phyloP scores from a whole-genome alignment of 768 basidiomycete genomes.

The Russula sp. region DNA sequence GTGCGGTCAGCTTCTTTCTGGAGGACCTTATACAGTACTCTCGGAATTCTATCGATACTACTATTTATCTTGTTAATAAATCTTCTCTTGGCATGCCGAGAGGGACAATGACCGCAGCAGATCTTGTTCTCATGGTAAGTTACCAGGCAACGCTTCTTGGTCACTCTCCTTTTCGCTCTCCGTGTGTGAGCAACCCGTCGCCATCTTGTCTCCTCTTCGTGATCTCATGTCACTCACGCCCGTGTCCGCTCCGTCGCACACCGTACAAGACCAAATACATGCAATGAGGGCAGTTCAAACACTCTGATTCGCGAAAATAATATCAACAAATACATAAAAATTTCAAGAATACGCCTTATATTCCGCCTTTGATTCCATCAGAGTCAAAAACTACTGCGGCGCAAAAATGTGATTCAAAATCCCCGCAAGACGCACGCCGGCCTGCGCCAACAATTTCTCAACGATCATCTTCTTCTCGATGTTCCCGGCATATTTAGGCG shows the following conservation, averaged over 20 bases:
- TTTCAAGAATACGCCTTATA: too few species aligned
- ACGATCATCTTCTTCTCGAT: slow-evolving; percentile 67
- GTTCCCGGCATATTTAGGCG: slow-evolving; percentile 69
- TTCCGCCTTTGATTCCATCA: not conserved
- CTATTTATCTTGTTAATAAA: slow-evolving; percentile 15
- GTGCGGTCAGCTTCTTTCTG: not conserved
- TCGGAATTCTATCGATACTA: slow-evolving; percentile 4
- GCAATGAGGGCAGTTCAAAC: too few species aligned
- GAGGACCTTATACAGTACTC: not conserved
- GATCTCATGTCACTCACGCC: not conserved
- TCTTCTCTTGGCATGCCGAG: not conserved
- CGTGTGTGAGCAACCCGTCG: not conserved
- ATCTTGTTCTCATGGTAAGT: not conserved
- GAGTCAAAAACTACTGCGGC: not conserved
- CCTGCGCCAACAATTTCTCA: slow-evolving; percentile 81
- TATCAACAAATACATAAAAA: not conserved
- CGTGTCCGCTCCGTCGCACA: not conserved
- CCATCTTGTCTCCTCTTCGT: not conserved
- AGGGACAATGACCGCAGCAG: not conserved
- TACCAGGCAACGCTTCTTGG: not conserved
- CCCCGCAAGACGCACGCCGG: slow-evolving; percentile 78
- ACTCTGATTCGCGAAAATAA: too few species aligned
- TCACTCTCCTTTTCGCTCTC: not conserved
- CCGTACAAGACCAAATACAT: too few species aligned
- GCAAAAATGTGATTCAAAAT: slow-evolving; percentile 74